Conservation (phyloP, 306 rosid species). For the Delonix regia region DNA sequence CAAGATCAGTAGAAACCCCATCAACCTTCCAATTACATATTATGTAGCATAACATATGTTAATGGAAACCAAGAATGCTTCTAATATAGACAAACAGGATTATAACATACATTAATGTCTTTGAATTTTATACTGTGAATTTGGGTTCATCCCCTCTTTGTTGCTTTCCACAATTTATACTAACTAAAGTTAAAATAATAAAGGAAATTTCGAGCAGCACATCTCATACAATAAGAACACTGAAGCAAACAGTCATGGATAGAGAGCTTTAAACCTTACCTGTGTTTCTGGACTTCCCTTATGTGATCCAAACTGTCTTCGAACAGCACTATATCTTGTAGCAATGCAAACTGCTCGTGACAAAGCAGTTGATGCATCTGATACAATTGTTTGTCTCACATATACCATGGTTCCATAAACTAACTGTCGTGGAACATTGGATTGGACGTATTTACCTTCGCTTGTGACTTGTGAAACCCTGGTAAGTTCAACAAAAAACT, state of each 20-base stretch:
- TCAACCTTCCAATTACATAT: slow-evolving; percentile 17
- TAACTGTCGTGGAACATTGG: slow-evolving; percentile 88
- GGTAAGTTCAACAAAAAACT: slow-evolving; percentile 38
- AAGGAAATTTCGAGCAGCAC: slow-evolving; percentile 1
- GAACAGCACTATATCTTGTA: slow-evolving; percentile 95
- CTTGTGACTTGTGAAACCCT: slow-evolving; percentile 93
- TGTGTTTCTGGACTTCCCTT: slow-evolving; percentile 78
- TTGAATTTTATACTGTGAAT: slow-evolving; percentile 3
- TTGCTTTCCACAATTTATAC: slow-evolving; percentile 7
- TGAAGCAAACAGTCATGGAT: slow-evolving; percentile 9
- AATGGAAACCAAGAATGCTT: slow-evolving; percentile 8
- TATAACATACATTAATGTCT: background rate
- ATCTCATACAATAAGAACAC: slow-evolving; percentile 28
- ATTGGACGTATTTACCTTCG: slow-evolving; percentile 87
- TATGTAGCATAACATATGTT: slow-evolving; percentile 14
- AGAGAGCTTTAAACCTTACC: slow-evolving; percentile 49
- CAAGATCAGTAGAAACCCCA: slow-evolving; percentile 8
- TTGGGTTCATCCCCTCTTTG: background rate
- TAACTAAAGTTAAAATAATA: background rate
- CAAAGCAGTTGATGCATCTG: slow-evolving; percentile 88
- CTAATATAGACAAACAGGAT: slow-evolving; percentile 11
- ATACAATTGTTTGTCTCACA: slow-evolving; percentile 87
- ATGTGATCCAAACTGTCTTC: slow-evolving; percentile 86
- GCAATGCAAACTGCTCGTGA: slow-evolving; percentile 97
- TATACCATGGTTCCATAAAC: slow-evolving; percentile 96